Conservation (phyloP, 31 red algal species). For the Odonthalia washingtoniensis region DNA sequence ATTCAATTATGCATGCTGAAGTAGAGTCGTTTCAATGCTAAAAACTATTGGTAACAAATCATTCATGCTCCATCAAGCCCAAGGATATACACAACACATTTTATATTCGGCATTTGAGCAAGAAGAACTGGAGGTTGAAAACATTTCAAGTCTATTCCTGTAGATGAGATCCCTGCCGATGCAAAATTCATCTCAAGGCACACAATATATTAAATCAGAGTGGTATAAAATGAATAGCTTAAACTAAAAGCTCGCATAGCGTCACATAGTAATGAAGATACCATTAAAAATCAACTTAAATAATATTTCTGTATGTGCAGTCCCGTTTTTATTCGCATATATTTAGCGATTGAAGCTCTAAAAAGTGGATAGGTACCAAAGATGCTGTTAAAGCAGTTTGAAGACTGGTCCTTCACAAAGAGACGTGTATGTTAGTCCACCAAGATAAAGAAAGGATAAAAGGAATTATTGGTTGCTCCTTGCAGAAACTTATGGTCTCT, state of each 20-base stretch:
- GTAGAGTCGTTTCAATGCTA: background rate
- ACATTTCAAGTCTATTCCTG: background rate
- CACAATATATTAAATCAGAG: constrained; percentile 34
- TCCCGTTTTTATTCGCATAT: constrained; percentile 28
- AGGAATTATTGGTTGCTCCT: constrained; percentile 6
- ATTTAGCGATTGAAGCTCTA: constrained; percentile 7
- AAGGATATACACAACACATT: background rate
- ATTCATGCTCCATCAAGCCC: constrained; percentile 20
- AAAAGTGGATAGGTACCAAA: constrained; percentile 13
- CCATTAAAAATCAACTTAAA: background rate
- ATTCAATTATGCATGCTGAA: background rate
- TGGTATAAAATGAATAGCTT: constrained; percentile 15
- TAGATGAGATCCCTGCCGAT: background rate
- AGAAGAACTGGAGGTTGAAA: background rate
- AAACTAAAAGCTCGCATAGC: constrained; percentile 6
- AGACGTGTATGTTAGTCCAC: constrained; percentile 20
- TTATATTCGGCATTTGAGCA: background rate
- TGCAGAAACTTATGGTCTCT: constrained; percentile 12
- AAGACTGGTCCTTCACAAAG: constrained; percentile 26
- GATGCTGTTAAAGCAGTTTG: constrained; percentile 27
- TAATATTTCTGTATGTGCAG: constrained; percentile 21
- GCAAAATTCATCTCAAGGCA: constrained; percentile 29
- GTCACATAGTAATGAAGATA: constrained; percentile 47
- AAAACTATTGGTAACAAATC: too few relatives aligned
- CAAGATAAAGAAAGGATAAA: background rate